Evolutionary conservation across 495 filamentous ascomycete species (phyloP), one percentile per base, ranked within the genome.

Genomic region (Cairneyella variabilis): DNA sequence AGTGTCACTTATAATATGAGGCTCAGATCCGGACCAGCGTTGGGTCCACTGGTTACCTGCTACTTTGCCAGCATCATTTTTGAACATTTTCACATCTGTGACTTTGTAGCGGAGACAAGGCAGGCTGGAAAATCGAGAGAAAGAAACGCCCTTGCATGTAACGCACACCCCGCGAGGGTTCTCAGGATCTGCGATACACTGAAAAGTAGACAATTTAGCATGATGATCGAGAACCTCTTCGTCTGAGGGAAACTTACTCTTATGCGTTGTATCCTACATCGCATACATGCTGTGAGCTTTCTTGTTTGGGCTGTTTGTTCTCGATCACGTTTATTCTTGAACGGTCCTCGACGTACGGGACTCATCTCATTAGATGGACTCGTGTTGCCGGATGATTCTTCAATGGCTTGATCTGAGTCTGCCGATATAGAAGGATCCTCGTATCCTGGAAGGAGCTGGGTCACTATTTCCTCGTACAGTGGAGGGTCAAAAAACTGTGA

Each of bases 251-350:
- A 30, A 59, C 72, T 68, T 59, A 78, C 75, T 46, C 76, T 71
- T 51, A 78, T 77, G n/a, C 75, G 69, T 60, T 78, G 76, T 70
- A 78, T 77, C 42, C 75, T 68, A 49, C 76, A 79, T 23, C 76
- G 62, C 47, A 77, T 72, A 54, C 76, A 79, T 46, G 73, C 75
- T 9, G 72, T 75, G 41, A 76, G 75, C 46, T 71, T 70, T 53
- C 76, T 65, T 0, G 76, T 79, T 22, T 69, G 71, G 12, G 76
- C 76, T 3, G 76, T 79, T 48, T 71, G 64, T 48, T 73, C 65
- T 27, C 74, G 65, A 20, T 66, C 64, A n/a, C 67, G 61, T 25
- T 68, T 63, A 39, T 74, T 68, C 40, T 69, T 73, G 60, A 79
- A 79, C 5, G 75, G 73, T 0, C 74, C 71, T 28, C 76, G 70